These are phyloP conservation scores for Chlamydomonas schloesseri DNA, from an alignment of 139 green algal species.

Conservation along the genomic window DNA sequence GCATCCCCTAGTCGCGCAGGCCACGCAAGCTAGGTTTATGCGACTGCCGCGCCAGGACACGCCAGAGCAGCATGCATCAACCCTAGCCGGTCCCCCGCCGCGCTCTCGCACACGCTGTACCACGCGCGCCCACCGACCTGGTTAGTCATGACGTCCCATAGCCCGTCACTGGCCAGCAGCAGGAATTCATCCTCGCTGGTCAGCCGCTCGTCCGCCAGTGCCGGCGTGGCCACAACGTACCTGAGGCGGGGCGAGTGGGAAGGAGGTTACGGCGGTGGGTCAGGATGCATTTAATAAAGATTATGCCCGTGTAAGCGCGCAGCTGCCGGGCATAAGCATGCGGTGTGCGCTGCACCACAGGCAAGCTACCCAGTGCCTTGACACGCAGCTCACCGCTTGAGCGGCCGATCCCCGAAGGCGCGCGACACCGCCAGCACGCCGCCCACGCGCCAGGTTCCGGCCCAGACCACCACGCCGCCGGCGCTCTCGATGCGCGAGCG, in stretches of 20 bases:
- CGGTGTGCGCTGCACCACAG: too few relatives aligned
- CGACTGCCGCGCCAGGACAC: too few relatives aligned
- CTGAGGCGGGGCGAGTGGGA: too few relatives aligned
- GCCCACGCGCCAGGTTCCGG: conserved; percentile 95
- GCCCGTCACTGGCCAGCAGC: conserved; percentile 91
- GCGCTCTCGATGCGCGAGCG: conserved; percentile 90
- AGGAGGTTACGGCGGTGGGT: too few relatives aligned
- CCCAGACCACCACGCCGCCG: conserved; percentile 93
- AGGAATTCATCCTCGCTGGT: conserved; percentile 76
- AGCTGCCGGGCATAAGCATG: too few relatives aligned
- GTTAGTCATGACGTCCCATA: conserved; percentile 95
- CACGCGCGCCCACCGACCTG: conserved; percentile 51
- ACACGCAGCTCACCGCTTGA: conserved; percentile 86
- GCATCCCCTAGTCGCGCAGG: too few relatives aligned
- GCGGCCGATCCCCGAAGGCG: conserved; percentile 93
- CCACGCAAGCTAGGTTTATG: too few relatives aligned
- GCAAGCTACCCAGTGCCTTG: too few relatives aligned
- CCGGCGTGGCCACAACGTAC: conserved; percentile 83
- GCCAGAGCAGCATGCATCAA: too few relatives aligned
- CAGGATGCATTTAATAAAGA: too few relatives aligned
- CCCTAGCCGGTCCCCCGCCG: too few relatives aligned
- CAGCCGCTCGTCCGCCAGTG: conserved; percentile 83
- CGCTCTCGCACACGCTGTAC: background rate
- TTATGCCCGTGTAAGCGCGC: too few relatives aligned
- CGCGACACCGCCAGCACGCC: conserved; percentile 96